Percentiles rank a stretch among this genome's conserved stretches.
Evolutionary conservation across 1,284 basidiomycete species (phyloP).

Genomic region (Rhizoctonia solani): DNA sequence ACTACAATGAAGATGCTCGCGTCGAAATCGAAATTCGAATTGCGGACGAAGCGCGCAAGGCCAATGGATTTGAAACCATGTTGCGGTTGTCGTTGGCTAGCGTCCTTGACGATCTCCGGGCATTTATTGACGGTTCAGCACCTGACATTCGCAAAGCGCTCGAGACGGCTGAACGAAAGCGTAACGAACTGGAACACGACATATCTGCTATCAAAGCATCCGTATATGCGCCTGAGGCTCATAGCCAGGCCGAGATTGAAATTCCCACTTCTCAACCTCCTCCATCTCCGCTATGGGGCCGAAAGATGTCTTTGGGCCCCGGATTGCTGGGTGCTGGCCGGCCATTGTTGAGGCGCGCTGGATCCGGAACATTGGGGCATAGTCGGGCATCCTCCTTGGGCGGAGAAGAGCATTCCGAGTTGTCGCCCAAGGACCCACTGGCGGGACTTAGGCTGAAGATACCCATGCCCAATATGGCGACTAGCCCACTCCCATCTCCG

Average conservation of each 20-base stretch:
- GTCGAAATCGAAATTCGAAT: constrained; percentile 85
- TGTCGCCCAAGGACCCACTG: constrained; percentile 58
- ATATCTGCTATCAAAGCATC: constrained; percentile 66
- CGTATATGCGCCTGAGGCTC: constrained; percentile 50
- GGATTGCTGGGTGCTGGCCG: neutral
- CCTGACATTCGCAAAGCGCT: constrained; percentile 54
- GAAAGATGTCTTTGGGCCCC: neutral
- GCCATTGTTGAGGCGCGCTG: constrained; percentile 37
- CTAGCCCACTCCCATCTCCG: constrained; percentile 22
- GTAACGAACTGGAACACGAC: constrained; percentile 81
- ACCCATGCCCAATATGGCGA: constrained; percentile 55
- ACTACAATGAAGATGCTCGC: constrained; percentile 80
- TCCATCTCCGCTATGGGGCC: constrained; percentile 15
- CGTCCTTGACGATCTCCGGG: constrained; percentile 58
- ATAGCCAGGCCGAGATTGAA: neutral
- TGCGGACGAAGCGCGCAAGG: constrained; percentile 74
- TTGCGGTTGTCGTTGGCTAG: constrained; percentile 61
- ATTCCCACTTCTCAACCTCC: neutral
- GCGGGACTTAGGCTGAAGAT: constrained; percentile 60
- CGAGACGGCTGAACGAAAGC: constrained; percentile 59
- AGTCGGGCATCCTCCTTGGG: too few species aligned
- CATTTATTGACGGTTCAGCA: constrained; percentile 64
- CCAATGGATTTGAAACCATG: constrained; percentile 72
- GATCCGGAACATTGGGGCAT: constrained; percentile 49
- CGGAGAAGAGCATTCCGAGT: constrained; percentile 63